A percentile compares a stretch with the other conserved stretches of the same genome.
These are phyloP conservation scores for Caryocar brasiliense DNA, from an alignment of 441 rosid species.

Conservation along the genomic window DNA sequence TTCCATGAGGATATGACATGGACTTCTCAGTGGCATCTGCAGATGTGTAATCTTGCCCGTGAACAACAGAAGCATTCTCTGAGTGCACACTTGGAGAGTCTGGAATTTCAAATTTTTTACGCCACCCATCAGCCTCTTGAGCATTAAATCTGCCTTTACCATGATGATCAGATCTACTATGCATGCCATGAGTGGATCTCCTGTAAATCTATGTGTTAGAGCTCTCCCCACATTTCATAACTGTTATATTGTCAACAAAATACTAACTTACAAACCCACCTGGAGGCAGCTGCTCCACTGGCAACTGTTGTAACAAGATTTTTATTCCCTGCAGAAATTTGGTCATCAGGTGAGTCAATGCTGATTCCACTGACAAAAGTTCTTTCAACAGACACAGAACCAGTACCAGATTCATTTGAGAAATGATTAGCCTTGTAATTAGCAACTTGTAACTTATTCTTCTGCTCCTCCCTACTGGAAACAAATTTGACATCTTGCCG, in stretches of 20 bases:
- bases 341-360: slow-evolving; percentile 22
- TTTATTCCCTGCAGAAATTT: slow-evolving; percentile 31
- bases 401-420: slow-evolving; percentile 29
- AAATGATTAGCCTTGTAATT: slow-evolving; percentile 25
- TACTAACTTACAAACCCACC: slow-evolving; percentile 41
- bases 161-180: slow-evolving; percentile 44
- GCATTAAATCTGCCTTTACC: slow-evolving; percentile 40
- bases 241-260: slow-evolving; percentile 18
- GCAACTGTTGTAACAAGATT: slow-evolving; percentile 25
- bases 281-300: slow-evolving; percentile 33
- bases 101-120: slow-evolving; percentile 30
- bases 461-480: slow-evolving; percentile 35
- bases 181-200: slow-evolving; percentile 47
- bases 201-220: slow-evolving; percentile 39
- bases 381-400: slow-evolving; percentile 23
- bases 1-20: slow-evolving; percentile 21
- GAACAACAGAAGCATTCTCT: slow-evolving; percentile 35
- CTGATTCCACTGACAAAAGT: slow-evolving; percentile 21
- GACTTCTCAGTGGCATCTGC: slow-evolving; percentile 25
- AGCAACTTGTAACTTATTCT: slow-evolving; percentile 28
- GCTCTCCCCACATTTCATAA: slow-evolving; percentile 14
- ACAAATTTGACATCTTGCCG: slow-evolving; percentile 27
- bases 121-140: slow-evolving; percentile 53
- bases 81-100: slow-evolving; percentile 21
- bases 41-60: slow-evolving; percentile 22